Evolutionary conservation across 2,329 filamentous ascomycete genomes (phyloP).

Genomic region (Calonectria henricotiae): DNA sequence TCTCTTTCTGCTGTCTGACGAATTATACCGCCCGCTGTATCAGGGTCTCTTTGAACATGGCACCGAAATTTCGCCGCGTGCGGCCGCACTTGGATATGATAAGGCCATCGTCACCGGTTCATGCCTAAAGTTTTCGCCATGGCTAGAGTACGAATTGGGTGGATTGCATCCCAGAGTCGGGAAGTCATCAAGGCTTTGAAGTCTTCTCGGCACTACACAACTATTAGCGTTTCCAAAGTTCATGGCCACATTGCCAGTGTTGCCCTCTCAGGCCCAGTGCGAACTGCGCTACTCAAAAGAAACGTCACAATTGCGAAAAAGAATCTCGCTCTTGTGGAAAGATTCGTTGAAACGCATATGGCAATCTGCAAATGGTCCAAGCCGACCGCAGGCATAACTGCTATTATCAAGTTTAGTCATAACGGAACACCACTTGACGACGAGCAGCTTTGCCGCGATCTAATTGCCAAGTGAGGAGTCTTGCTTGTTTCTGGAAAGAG

Average conservation of each 20-base stretch:
- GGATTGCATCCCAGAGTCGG: not conserved
- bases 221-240: slow-evolving; percentile 15
- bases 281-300: not conserved
- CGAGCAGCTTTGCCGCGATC: slow-evolving; percentile 3
- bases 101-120: slow-evolving; percentile 15
- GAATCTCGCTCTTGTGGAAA: not conserved
- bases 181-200: slow-evolving; percentile 1
- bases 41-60: not conserved
- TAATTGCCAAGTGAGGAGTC: not conserved
- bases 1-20: not conserved
- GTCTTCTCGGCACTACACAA: slow-evolving; percentile 22
- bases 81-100: slow-evolving; percentile 14
- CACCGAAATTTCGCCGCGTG: not conserved
- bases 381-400: slow-evolving; percentile 14
- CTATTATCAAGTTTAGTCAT: slow-evolving; percentile 1
- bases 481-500: slow-evolving; percentile 1
- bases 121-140: slow-evolving; percentile 23
- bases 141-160: slow-evolving; percentile 15
- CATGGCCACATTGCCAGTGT: slow-evolving; percentile 13
- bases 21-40: slow-evolving; percentile 21
- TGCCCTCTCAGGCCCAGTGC: not conserved
- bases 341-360: not conserved
- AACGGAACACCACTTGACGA: slow-evolving; percentile 17
- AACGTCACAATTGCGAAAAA: slow-evolving; percentile 3
- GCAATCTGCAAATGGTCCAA: slow-evolving; percentile 2